Conservation (phyloP, 306 rosid genomes). For the Dicorynia guianensis region DNA sequence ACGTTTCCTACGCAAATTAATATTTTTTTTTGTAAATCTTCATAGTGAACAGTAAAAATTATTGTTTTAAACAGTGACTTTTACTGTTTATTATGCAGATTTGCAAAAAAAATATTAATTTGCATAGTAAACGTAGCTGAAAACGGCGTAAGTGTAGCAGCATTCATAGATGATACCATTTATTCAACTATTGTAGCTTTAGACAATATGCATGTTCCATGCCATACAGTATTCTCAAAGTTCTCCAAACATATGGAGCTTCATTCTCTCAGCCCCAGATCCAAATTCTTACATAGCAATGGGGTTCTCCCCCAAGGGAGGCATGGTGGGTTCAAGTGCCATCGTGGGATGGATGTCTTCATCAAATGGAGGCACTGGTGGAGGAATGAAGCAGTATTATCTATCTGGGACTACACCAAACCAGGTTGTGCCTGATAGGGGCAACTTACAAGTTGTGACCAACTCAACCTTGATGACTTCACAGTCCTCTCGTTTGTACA, state of each 20-base stretch:
- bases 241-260: constrained; percentile 65
- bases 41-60: too few species aligned
- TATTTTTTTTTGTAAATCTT: too few species aligned
- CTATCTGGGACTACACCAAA: constrained; percentile 58
- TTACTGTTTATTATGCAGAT: too few species aligned
- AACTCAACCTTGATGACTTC: constrained; percentile 59
- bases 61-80: too few species aligned
- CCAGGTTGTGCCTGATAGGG: constrained; percentile 58
- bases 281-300: constrained; percentile 64
- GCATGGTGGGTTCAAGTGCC: constrained; percentile 82
- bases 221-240: constrained; percentile 60
- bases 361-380: constrained; percentile 42
- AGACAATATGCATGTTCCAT: not conserved
- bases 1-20: too few species aligned
- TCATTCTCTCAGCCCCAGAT: constrained; percentile 69
- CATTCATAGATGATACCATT: too few species aligned
- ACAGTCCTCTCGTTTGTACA: constrained; percentile 53
- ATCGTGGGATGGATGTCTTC: constrained; percentile 75
- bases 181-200: too few species aligned
- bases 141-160: too few species aligned
- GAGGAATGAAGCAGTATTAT: constrained; percentile 57
- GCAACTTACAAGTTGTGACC: constrained; percentile 51
- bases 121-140: too few species aligned
- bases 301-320: constrained; percentile 74
- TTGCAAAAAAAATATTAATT: too few species aligned